phyloP scores from a whole-genome alignment of 495 filamentous ascomycete species.

The Terfezia boudieri region DNA sequence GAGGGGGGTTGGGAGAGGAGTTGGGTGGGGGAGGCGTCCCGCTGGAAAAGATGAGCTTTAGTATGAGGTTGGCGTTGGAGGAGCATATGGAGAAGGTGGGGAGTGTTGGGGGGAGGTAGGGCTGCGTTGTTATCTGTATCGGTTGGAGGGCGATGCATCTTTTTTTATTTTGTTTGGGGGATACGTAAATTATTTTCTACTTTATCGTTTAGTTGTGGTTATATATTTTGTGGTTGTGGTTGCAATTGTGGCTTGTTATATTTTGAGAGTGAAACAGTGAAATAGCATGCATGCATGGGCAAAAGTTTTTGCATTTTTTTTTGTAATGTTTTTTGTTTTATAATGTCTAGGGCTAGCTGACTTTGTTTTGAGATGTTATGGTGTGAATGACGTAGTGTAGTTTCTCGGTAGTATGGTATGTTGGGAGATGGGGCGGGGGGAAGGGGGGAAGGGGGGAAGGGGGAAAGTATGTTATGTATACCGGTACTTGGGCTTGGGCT shows the following conservation, averaged over 20 bases:
- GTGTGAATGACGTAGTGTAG: neutral
- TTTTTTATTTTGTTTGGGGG: too few species aligned
- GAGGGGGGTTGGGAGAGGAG: neutral
- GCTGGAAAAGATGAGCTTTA: constrained; percentile 3
- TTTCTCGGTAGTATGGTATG: neutral
- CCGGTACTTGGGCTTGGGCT: too few species aligned
- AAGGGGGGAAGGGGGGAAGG: neutral
- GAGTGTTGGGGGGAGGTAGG: neutral
- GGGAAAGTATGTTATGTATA: too few species aligned
- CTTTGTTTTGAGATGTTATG: neutral
- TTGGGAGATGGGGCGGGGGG: neutral
- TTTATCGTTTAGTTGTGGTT: too few species aligned
- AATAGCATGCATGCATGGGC: too few species aligned
- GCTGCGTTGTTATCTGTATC: neutral
- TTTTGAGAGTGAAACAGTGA: too few species aligned
- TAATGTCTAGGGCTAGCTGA: neutral
- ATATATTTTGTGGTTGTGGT: too few species aligned
- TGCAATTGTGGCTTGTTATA: too few species aligned
- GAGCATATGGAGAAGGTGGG: neutral
- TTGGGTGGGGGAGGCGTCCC: neutral
- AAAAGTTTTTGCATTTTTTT: too few species aligned
- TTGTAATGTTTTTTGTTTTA: neutral
- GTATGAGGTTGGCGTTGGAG: neutral
- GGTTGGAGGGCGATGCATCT: too few species aligned
- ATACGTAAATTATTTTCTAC: too few species aligned